Conservation (phyloP, 495 filamentous ascomycete species). For the Neurospora sp. region DNA sequence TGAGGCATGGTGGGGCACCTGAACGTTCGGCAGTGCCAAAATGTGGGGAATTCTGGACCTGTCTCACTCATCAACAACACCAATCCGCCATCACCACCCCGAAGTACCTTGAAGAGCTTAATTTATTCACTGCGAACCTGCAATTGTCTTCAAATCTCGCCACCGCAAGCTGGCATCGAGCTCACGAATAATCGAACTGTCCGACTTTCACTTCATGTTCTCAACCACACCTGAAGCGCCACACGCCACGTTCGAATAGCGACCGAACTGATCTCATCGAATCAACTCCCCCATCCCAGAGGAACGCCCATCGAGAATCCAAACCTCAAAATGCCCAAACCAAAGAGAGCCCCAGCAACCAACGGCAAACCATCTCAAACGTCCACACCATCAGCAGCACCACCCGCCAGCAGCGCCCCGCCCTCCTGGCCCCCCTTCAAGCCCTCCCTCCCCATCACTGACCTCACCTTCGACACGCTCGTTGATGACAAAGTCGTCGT, state of each 20-base stretch:
- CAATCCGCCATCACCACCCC: background rate
- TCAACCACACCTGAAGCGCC: background rate
- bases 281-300: background rate
- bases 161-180: background rate
- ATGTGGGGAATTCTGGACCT: background rate
- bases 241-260: background rate
- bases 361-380: background rate
- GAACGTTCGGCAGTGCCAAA: background rate
- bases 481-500: conserved; percentile 59
- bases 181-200: background rate
- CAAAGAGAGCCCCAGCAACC: background rate
- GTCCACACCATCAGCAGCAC: background rate
- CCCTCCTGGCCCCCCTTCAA: conserved; percentile 73
- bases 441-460: conserved; percentile 57
- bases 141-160: background rate
- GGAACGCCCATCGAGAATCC: background rate
- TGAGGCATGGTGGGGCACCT: background rate
- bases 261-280: background rate
- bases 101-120: background rate
- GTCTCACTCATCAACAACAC: background rate
- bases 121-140: background rate
- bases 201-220: background rate
- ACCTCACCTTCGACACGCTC: conserved; percentile 50
- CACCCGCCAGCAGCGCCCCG: conserved; percentile 3
- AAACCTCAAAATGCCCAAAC: background rate